These are phyloP conservation scores for Hypseocharis bilobata DNA, from an alignment of 441 rosid species.

Conservation along the genomic window DNA sequence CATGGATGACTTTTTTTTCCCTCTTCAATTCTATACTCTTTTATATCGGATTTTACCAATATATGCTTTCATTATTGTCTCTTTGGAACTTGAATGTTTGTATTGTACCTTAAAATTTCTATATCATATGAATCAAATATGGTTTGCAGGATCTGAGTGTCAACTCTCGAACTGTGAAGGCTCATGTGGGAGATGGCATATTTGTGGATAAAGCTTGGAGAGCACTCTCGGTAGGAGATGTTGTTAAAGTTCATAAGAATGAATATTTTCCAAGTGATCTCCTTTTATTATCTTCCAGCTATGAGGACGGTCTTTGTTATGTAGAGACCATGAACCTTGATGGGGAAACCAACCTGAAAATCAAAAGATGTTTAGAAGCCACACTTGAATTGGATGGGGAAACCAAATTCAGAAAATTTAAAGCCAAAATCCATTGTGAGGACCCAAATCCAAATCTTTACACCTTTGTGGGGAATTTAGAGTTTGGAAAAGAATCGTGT, in stretches of 20 bases:
- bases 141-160: slow-evolving; percentile 64
- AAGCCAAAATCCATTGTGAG: slow-evolving; percentile 69
- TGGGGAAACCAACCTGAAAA: slow-evolving; percentile 87
- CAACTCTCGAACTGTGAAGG: slow-evolving; percentile 57
- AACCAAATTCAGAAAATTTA: slow-evolving; percentile 43
- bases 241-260: slow-evolving; percentile 75
- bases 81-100: neutral
- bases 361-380: slow-evolving; percentile 64
- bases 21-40: too few relatives aligned
- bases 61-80: neutral
- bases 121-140: neutral
- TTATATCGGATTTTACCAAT: neutral
- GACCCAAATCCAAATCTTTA: slow-evolving; percentile 89
- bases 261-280: slow-evolving; percentile 92
- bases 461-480: slow-evolving; percentile 72
- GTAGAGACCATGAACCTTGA: slow-evolving; percentile 94
- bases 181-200: slow-evolving; percentile 53
- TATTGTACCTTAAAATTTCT: neutral
- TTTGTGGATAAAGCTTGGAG: slow-evolving; percentile 54
- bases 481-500: slow-evolving; percentile 44
- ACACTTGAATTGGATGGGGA: slow-evolving; percentile 58
- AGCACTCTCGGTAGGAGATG: slow-evolving; percentile 72
- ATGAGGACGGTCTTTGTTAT: slow-evolving; percentile 82
- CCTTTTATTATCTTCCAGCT: slow-evolving; percentile 72
- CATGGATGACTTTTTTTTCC: too few relatives aligned